Conservation (phyloP, 139 green algal genomes). For the Volvox africanus region DNA sequence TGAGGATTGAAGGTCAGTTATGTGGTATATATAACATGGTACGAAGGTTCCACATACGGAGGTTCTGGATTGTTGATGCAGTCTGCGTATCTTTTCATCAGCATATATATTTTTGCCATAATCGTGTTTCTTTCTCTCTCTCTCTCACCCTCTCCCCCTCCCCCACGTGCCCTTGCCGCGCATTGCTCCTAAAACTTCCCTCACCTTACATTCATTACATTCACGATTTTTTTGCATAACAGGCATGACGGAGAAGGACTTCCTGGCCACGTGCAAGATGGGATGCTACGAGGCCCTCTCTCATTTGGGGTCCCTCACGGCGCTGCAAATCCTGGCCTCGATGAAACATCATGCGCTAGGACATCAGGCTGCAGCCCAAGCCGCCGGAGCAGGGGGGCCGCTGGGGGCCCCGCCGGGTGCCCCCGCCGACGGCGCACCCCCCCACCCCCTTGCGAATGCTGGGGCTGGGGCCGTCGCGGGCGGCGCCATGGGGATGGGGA, state of each 20-base stretch:
- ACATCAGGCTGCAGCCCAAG: too few relatives aligned
- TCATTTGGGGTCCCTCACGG: neutral
- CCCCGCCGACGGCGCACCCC: neutral
- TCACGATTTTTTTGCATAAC: too few relatives aligned
- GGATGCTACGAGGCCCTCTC: slow-evolving; percentile 26
- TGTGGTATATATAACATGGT: too few relatives aligned
- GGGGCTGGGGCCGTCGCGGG: neutral
- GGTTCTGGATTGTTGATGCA: too few relatives aligned
- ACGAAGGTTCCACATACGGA: too few relatives aligned
- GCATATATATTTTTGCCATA: too few relatives aligned
- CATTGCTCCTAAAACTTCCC: too few relatives aligned
- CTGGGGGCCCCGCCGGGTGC: neutral
- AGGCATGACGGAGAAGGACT: slow-evolving; percentile 31
- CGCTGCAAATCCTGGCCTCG: neutral
- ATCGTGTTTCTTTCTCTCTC: too few relatives aligned
- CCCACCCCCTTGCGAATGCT: neutral
- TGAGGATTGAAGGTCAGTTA: slow-evolving; percentile 28
- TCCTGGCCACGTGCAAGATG: slow-evolving; percentile 46
- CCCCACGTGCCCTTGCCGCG: too few relatives aligned
- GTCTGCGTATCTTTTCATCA: too few relatives aligned
- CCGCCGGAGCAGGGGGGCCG: neutral
- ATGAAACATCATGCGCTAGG: neutral
- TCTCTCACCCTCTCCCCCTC: neutral
- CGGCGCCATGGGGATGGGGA: neutral
- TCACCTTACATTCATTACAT: too few relatives aligned